Percentiles rank a stretch among this genome's conserved stretches.
These are phyloP conservation scores for Daldinia sp. DNA, from an alignment of 2,329 filamentous ascomycete genomes.

Conservation along the genomic window DNA sequence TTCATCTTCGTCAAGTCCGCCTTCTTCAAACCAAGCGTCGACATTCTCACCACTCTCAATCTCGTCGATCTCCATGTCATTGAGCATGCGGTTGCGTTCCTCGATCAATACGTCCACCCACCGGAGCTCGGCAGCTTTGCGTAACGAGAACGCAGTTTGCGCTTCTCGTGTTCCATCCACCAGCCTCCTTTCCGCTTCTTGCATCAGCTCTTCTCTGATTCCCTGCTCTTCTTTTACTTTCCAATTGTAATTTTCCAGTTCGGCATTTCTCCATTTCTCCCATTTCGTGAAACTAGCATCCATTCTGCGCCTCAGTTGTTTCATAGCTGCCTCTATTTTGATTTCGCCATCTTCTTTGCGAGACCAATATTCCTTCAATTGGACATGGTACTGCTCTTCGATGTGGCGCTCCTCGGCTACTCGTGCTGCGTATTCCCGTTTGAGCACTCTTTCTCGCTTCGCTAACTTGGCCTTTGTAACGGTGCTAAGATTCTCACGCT, in stretches of 20 bases:
- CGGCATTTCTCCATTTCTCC: slow-evolving; percentile 56
- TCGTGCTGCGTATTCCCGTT: slow-evolving; percentile 58
- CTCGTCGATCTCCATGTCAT: slow-evolving; percentile 58
- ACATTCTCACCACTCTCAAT: slow-evolving; percentile 54
- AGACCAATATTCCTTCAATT: slow-evolving; percentile 57
- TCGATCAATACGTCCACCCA: slow-evolving; percentile 61
- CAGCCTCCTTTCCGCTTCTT: slow-evolving; percentile 53
- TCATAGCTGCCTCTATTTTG: slow-evolving; percentile 52
- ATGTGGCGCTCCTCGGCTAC: slow-evolving; percentile 57
- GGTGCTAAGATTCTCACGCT: slow-evolving; percentile 50
- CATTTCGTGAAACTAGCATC: slow-evolving; percentile 57
- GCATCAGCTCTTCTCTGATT: slow-evolving; percentile 59
- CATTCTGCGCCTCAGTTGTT: slow-evolving; percentile 55
- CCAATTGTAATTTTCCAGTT: slow-evolving; percentile 55
- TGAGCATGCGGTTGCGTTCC: slow-evolving; percentile 60
- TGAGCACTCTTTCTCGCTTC: slow-evolving; percentile 53
- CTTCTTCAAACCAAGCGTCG: slow-evolving; percentile 46
- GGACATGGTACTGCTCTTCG: slow-evolving; percentile 59
- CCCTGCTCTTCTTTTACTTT: slow-evolving; percentile 56
- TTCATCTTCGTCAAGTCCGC: slow-evolving; percentile 17
- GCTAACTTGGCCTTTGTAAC: slow-evolving; percentile 49
- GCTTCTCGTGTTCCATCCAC: slow-evolving; percentile 47
- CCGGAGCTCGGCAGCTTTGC: slow-evolving; percentile 58
- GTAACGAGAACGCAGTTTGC: slow-evolving; percentile 51
- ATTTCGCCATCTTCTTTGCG: slow-evolving; percentile 51